Evolutionary conservation across 2,329 filamentous ascomycete genomes (phyloP), one percentile per base, ranked within the genome.

Genomic region (Didymella pinodella): DNA sequence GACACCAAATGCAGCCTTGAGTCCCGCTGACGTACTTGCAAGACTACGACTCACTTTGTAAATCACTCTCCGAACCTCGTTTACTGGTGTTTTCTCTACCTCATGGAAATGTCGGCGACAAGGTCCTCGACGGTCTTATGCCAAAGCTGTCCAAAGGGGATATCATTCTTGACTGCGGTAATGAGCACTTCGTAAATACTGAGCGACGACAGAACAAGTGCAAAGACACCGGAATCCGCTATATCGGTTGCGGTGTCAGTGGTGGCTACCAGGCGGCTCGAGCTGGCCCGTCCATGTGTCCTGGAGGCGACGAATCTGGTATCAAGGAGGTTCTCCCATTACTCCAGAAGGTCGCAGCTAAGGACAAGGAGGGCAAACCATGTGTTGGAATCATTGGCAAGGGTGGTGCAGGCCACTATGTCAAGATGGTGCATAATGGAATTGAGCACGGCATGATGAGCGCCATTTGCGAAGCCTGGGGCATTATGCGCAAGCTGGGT

Each of bases 391-490:
- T 82, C 26, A 81, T 88, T 46, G 88, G 89, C 0, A 83, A 84
- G 2, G 85, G 85, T 0, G 88, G 88, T 1, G 82, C 85, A 1
- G 89, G 89, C 0, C 88, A 91, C 72, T 91, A 88, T 67, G 87
- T 90, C 40, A 91, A 92, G 78, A 91, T 91, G 88, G 83, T 90
- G 4, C 89, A 91, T 71, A 90, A 91, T 63, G 88, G 88, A 1
- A 90, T 91, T 60, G 88, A 91, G 70, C 87, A 90, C 61, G 88
- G 87, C 1, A 89, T 91, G 85, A 84, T 91, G 78, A 85, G 83
- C 52, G 81, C 83, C 0, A 81, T 90, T 6, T 84, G 84, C 14
- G 89, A 91, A 71, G 85, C 85, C 2, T 91, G 87, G 86, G 81
- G 81, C 0, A 81, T 90, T 31, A 85, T 91, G 78, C 80, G 82